Percentiles rank a stretch among this genome's conserved stretches.
Conservation (phyloP, 2,329 filamentous ascomycete species). For the Diaporthe destruens region DNA sequence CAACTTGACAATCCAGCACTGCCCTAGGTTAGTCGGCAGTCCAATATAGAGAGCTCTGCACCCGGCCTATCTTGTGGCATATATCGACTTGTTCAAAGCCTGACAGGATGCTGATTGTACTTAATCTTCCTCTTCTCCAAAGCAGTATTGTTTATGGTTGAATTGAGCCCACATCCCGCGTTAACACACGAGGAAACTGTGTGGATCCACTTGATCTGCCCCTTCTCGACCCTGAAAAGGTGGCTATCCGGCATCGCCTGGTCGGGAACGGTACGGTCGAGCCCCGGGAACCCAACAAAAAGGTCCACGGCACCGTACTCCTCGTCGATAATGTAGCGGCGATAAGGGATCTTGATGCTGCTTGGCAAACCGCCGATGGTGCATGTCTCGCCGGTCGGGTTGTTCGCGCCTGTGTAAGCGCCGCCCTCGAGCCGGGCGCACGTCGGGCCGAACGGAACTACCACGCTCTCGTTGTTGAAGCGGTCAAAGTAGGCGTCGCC, state of each 20-base stretch:
- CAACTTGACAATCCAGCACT: neutral
- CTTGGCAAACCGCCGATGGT: constrained; percentile 46
- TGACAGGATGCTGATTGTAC: neutral
- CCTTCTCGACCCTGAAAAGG: constrained; percentile 48
- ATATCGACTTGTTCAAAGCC: neutral
- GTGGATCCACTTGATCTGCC: constrained; percentile 48
- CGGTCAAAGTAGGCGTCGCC: constrained; percentile 50
- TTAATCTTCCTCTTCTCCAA: neutral
- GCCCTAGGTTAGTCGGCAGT: neutral
- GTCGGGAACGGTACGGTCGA: constrained; percentile 42
- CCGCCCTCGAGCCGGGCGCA: constrained; percentile 49
- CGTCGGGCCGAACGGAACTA: constrained; percentile 47
- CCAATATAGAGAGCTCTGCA: neutral
- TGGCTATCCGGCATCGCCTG: constrained; percentile 48
- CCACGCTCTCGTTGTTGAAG: constrained; percentile 45
- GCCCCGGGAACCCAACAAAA: constrained; percentile 46
- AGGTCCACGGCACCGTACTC: constrained; percentile 47
- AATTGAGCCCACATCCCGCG: constrained; percentile 45
- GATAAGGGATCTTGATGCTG: constrained; percentile 44
- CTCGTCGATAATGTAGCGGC: constrained; percentile 51
- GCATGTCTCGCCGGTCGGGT: constrained; percentile 43
- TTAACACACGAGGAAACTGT: constrained; percentile 46
- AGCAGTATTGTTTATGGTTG: neutral
- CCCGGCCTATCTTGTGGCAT: neutral
- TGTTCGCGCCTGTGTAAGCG: constrained; percentile 43